A percentile compares a stretch with the other conserved stretches of the same genome.
phyloP scores from a whole-genome alignment of 305 asterid species.

The Fraxinus nigra region DNA sequence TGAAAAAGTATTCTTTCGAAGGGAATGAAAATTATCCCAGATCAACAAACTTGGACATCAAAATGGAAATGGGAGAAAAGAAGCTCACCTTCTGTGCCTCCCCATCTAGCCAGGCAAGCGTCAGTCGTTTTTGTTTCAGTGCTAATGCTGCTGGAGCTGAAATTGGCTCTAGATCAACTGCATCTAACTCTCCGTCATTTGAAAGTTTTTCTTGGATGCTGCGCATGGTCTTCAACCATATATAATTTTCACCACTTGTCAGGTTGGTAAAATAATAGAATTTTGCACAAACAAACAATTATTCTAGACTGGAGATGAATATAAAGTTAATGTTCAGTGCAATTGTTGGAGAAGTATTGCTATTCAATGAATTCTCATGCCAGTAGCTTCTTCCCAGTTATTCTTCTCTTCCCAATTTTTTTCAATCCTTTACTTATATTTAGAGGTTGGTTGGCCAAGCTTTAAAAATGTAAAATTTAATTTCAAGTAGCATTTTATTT shows the following conservation, averaged over 20 bases:
- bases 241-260: slow-evolving; percentile 34
- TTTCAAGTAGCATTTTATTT: neutral
- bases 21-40: neutral
- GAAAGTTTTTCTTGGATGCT: slow-evolving; percentile 73
- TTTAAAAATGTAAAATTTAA: neutral
- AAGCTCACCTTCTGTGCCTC: slow-evolving; percentile 78
- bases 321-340: neutral
- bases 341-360: neutral
- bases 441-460: neutral
- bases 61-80: slow-evolving; percentile 19
- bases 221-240: slow-evolving; percentile 78
- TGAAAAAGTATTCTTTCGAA: neutral
- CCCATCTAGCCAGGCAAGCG: slow-evolving; percentile 97
- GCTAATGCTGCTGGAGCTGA: slow-evolving; percentile 62
- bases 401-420: neutral
- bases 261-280: slow-evolving; percentile 20
- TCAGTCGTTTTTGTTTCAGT: slow-evolving; percentile 67
- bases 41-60: slow-evolving; percentile 2
- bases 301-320: neutral
- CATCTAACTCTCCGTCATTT: slow-evolving; percentile 39
- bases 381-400: neutral
- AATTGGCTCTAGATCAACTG: slow-evolving; percentile 44
- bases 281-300: neutral
- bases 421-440: neutral
- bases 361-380: neutral